A percentile compares a stretch with the other conserved stretches of the same genome.
Evolutionary conservation across 345 rosid species (phyloP).

Genomic region (Lenwebbia sp.): DNA sequence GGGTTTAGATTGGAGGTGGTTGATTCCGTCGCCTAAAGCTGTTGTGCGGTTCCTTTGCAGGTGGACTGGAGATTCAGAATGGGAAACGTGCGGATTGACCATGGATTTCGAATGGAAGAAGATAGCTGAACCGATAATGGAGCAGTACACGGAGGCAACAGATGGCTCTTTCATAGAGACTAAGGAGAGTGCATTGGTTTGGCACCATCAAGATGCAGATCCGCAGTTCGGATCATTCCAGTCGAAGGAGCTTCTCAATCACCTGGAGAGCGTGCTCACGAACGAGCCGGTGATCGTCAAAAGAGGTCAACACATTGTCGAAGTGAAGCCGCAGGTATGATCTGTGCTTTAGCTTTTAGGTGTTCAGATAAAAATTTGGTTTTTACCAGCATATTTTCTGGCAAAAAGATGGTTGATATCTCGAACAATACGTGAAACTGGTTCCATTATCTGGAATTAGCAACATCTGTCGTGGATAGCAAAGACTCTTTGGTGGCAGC

Average conservation of each 20-base stretch:
- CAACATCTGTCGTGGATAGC: not conserved
- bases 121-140: conserved; percentile 70
- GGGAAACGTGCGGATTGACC: conserved; percentile 38
- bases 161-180: conserved; percentile 78
- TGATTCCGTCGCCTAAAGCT: not conserved
- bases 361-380: not conserved
- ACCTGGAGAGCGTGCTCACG: conserved; percentile 71
- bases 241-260: conserved; percentile 83
- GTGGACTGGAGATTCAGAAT: conserved; percentile 42
- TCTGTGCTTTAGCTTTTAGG: not conserved
- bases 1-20: not conserved
- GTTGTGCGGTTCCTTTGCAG: conserved; percentile 13
- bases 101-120: conserved; percentile 51
- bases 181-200: conserved; percentile 77
- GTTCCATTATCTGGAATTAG: not conserved
- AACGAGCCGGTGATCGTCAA: conserved; percentile 85
- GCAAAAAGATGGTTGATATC: not conserved
- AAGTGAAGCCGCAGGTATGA: conserved; percentile 87
- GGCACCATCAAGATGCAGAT: conserved; percentile 81
- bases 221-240: conserved; percentile 60
- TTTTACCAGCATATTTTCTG: not conserved
- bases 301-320: conserved; percentile 72
- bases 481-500: not conserved
- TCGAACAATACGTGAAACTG: not conserved
- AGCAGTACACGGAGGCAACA: conserved; percentile 58